Base-by-base conservation (phyloP, 2,329 filamentous ascomycete genomes). In the Pseudogymnoascus sp. region DNA sequence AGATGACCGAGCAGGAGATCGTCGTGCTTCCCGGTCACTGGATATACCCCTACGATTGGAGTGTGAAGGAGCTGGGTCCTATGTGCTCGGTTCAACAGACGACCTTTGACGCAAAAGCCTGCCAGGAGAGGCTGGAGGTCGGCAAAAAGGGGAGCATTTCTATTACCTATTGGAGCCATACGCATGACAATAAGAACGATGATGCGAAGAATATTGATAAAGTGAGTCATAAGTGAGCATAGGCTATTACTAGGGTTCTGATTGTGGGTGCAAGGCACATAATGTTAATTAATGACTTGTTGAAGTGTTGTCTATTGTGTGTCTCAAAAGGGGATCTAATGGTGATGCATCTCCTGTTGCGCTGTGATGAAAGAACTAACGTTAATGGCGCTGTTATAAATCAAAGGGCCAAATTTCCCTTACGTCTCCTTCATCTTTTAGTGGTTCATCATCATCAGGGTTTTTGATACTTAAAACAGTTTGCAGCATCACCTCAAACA, bases 21-120 rank as follows among this genome's bases (percentile, higher is more conserved):
- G 18, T 68, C 8, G 37, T 72, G 8, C 61, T 73, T 10, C 67
- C 69, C 5, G 63, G 63, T n/a, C 44, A 68, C 12, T 37, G 65
- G 6, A 63, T 73, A 14, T 73, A 72, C 44, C 69, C 71, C 0
- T 73, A 67, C 62, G 68, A 66, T 61, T 72, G 71, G 70, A 62
- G 2, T 0, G 35, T 5, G 16, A 37, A 10, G 10, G 59, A 31
- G 8, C 23, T 18, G n/a, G 25, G 47, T 53, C 14, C 47, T 31
- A n/a, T 31, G 1, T 53, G 47, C 25, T 53, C 47, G 25, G 47
- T 18, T 33, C 10, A 56, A 56, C n/a, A n/a, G 25, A 5, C 33
- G 10, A 56, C 25, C 1, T 33, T 33, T 10, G 25, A 56, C 25
- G 25, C 25, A 11, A 56, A 33, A 12, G 25, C 25, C 25, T 56